These are phyloP conservation scores for Zymoseptoria crescenta DNA, from an alignment of 2,329 filamentous ascomycete genomes.

Conservation along the genomic window DNA sequence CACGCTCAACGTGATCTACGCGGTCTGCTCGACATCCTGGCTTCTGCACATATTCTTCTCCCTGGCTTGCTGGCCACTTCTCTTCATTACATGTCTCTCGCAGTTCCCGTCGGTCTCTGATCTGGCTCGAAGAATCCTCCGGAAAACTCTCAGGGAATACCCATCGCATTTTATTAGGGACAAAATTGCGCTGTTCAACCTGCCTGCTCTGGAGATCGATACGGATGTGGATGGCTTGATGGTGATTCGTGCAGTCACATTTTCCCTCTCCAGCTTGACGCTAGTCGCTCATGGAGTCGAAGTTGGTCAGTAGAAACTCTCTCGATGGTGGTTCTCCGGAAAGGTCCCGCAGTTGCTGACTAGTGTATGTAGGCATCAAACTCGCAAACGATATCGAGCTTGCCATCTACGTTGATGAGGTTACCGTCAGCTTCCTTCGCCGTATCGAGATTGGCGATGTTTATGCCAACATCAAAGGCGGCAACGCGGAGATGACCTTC, in stretches of 20 bases:
- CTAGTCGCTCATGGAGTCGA: slow-evolving; percentile 47
- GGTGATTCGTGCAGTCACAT: slow-evolving; percentile 45
- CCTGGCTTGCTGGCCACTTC: slow-evolving; percentile 35
- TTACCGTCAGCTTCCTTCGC: slow-evolving; percentile 42
- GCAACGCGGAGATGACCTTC: slow-evolving; percentile 45
- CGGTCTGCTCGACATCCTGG: slow-evolving; percentile 46
- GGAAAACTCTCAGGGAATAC: slow-evolving; percentile 33
- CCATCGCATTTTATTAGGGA: slow-evolving; percentile 44
- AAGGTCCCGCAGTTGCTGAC: background rate
- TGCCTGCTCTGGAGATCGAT: slow-evolving; percentile 49
- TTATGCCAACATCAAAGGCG: slow-evolving; percentile 48
- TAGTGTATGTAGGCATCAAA: slow-evolving; percentile 32
- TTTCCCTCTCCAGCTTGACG: slow-evolving; percentile 44
- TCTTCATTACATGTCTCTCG: slow-evolving; percentile 39
- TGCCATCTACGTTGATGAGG: slow-evolving; percentile 44
- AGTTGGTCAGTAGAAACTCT: slow-evolving; percentile 30
- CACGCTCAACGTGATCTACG: slow-evolving; percentile 41
- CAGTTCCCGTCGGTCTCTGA: slow-evolving; percentile 38
- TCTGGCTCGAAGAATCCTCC: slow-evolving; percentile 30
- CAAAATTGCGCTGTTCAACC: slow-evolving; percentile 42
- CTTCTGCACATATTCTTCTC: slow-evolving; percentile 41
- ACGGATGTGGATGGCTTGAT: slow-evolving; percentile 47
- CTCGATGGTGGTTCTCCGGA: no score
- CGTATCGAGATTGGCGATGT: slow-evolving; percentile 46
- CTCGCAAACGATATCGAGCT: slow-evolving; percentile 47